phyloP scores from a whole-genome alignment of 1,284 basidiomycete genomes.

The Ustilago xerochloae region DNA sequence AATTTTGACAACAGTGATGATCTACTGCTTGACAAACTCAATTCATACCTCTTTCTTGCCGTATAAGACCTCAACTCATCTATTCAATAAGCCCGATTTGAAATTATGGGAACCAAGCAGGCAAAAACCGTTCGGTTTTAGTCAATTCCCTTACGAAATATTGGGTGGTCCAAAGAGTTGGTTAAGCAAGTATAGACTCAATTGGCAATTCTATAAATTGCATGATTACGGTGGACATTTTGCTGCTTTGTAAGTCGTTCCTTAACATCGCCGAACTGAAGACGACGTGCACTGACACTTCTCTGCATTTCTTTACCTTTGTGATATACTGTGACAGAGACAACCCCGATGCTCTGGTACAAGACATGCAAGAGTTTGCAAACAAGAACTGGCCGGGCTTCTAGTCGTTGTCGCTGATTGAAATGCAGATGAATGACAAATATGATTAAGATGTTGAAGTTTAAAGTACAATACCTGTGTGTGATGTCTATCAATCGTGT shows the following conservation, averaged over 20 bases:
- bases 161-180: constrained; percentile 40
- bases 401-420: too few relatives aligned
- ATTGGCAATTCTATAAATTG: constrained; percentile 42
- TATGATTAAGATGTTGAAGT: neutral
- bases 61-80: constrained; percentile 39
- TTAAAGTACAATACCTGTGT: neutral
- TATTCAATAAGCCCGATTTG: constrained; percentile 30
- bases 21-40: constrained; percentile 51
- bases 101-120: constrained; percentile 20
- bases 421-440: too few relatives aligned
- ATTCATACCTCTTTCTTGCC: constrained; percentile 52
- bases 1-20: constrained; percentile 44
- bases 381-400: constrained; percentile 38
- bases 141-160: constrained; percentile 48
- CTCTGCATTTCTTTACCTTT: neutral
- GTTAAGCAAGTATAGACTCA: constrained; percentile 33
- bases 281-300: neutral
- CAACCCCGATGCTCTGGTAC: constrained; percentile 42
- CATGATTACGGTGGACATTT: constrained; percentile 60
- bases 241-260: constrained; percentile 52
- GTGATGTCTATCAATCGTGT: neutral
- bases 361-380: constrained; percentile 51
- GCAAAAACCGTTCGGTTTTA: constrained; percentile 46
- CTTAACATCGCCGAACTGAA: neutral
- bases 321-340: constrained; percentile 13